Percentiles rank a stretch among this genome's conserved stretches.
Evolutionary conservation across 352 stramenopile genomes (phyloP).

Genomic region (Globisporangium emineosum): DNA sequence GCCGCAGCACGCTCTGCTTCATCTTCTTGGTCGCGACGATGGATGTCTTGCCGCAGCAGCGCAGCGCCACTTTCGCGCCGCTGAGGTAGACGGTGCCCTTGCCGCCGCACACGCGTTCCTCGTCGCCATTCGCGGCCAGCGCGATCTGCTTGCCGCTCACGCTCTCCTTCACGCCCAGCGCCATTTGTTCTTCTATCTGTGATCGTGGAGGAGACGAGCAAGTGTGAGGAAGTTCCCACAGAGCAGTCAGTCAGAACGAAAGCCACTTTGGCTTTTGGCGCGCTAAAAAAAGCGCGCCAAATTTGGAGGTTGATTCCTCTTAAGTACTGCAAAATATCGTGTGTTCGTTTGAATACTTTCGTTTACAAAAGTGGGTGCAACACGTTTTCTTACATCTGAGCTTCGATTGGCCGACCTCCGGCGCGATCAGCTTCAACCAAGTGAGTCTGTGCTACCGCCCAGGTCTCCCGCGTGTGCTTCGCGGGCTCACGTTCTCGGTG

Average conservation of each 20-base stretch:
- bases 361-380: too few species aligned
- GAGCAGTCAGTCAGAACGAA: too few species aligned
- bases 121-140: conserved; percentile 41
- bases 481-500: conserved; percentile 78
- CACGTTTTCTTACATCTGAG: too few species aligned
- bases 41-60: conserved; percentile 71
- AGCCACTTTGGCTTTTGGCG: too few species aligned
- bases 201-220: too few species aligned
- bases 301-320: too few species aligned
- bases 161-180: conserved; percentile 67
- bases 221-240: too few species aligned
- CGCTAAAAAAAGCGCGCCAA: too few species aligned
- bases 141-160: conserved; percentile 58
- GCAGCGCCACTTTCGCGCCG: conserved; percentile 61
- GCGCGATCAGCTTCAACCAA: conserved; percentile 83
- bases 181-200: too few species aligned
- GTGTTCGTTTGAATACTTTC: too few species aligned
- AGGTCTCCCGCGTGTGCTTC: conserved; percentile 55
- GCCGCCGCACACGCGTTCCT: conserved; percentile 61
- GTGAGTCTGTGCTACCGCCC: conserved; percentile 89
- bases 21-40: conserved; percentile 70
- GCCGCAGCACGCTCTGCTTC: conserved; percentile 72
- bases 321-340: too few species aligned
- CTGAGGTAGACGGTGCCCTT: conserved; percentile 72
- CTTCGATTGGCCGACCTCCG: conserved; percentile 80